A percentile compares a stretch with the other conserved stretches of the same genome.
Conservation (phyloP, 495 filamentous ascomycete genomes). For the Talaromyces proteolyticus region DNA sequence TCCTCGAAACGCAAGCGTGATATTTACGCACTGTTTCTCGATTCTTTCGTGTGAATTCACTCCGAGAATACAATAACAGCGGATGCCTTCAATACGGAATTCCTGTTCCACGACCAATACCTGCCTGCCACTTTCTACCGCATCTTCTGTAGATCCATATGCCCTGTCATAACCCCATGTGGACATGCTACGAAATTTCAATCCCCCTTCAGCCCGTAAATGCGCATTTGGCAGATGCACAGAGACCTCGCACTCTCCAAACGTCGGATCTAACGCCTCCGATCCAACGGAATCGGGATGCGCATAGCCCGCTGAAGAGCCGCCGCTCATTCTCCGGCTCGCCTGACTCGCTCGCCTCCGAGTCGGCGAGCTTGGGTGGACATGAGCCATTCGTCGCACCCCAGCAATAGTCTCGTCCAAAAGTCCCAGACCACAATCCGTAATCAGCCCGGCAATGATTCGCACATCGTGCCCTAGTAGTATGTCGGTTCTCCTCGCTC, state of each 20-base stretch:
- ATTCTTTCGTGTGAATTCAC: conserved; percentile 53
- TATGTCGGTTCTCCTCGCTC: conserved; percentile 27
- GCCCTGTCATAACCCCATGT: conserved; percentile 29
- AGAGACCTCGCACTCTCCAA: conserved; percentile 33
- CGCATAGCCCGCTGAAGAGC: conserved; percentile 6
- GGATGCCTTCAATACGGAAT: conserved; percentile 36
- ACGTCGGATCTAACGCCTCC: conserved; percentile 25
- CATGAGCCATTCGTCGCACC: conserved; percentile 33
- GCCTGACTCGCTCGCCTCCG: conserved; percentile 7
- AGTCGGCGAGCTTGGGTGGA: conserved; percentile 18
- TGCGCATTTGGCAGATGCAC: conserved; percentile 37
- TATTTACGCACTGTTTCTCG: conserved; percentile 50
- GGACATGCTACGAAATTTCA: conserved; percentile 34
- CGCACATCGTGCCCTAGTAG: conserved; percentile 30
- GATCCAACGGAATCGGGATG: background rate
- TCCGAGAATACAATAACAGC: conserved; percentile 46
- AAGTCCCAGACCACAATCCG: conserved; percentile 30
- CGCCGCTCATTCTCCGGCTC: conserved; percentile 21
- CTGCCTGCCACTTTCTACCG: conserved; percentile 14
- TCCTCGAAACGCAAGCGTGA: conserved; percentile 43
- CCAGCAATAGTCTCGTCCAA: conserved; percentile 38
- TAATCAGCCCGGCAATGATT: conserved; percentile 30
- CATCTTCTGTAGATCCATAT: conserved; percentile 8
- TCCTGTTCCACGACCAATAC: conserved; percentile 37
- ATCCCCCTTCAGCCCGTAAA: conserved; percentile 33